Evolutionary conservation across 2,329 filamentous ascomycete genomes (phyloP), one percentile per base, ranked within the genome.

Genomic region (Xylariomycetidae sp.): DNA sequence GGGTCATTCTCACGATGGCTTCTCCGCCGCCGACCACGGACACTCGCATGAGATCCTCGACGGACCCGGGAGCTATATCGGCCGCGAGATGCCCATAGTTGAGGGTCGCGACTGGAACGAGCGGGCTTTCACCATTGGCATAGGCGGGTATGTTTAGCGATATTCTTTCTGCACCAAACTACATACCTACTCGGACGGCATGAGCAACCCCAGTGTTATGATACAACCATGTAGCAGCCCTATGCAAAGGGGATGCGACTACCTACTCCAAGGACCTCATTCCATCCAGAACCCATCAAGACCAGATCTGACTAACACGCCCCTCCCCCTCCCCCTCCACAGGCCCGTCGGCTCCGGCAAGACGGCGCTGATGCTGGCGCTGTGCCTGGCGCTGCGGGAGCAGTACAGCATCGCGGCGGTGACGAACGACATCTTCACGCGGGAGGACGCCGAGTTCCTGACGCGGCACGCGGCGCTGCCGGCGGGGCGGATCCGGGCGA

Each of bases 401-500:
- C 69, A 75, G 35, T 89, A 85, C 74, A 87, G 81, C 56, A 84
- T 98, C 53, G 92, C 92, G 1, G 92, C 88, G 39, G 90, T 98
- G 15, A 98, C 92, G 31, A 96, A 96, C 72, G 90, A 96, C 70
- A 96, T 96, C 70, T 96, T 96, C 72, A 96, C 90, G 15, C 83
- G 84, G 45, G 92, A 98, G 66, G 92, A 98, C 70, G 89, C 89
- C 68, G 92, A 96, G 63, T 98, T 98, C 68, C 79, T 98, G 17
- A 94, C 87, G 38, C 79, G 80, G 37, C 74, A 95, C 72, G 73
- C 76, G 45, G 92, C 92, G 5, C 80, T 96, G 0, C 83, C 89
- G 0, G 74, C 89, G 5, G 61, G 74, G 18, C 85, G 90, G 39
- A 96, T 96, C 67, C 79, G 83, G 40, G 92, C 92, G 55, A 96